phyloP scores from a whole-genome alignment of 164 flowering plant species.

The Brasenia schreberi region DNA sequence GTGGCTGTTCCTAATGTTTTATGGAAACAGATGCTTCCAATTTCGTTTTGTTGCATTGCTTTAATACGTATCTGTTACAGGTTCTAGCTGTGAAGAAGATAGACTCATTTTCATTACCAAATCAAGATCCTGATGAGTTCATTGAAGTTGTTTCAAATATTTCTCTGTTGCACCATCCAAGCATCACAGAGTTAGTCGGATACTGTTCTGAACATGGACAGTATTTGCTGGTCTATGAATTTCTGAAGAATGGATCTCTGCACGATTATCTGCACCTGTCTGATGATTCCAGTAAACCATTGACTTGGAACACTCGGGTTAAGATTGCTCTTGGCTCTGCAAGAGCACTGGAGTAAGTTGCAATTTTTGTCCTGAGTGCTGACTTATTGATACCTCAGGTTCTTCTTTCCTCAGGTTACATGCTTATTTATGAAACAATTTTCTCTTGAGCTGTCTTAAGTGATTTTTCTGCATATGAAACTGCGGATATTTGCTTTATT shows the following conservation, averaged over 20 bases:
- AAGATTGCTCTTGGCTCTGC: conserved; percentile 80
- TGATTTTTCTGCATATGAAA: too few relatives aligned
- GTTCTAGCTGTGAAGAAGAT: conserved; percentile 74
- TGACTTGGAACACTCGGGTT: conserved; percentile 70
- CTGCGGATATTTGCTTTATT: too few relatives aligned
- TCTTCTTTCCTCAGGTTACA: too few relatives aligned
- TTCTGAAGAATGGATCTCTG: conserved; percentile 51
- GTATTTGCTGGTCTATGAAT: conserved; percentile 53
- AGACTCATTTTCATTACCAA: conserved; percentile 18
- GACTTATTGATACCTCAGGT: too few relatives aligned
- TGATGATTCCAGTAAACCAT: conserved; percentile 34
- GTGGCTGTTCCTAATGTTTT: neutral
- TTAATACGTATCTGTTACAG: neutral
- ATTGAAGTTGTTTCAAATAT: conserved; percentile 39
- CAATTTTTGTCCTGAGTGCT: too few relatives aligned
- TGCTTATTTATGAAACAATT: too few relatives aligned
- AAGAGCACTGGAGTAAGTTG: conserved; percentile 74
- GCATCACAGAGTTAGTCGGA: conserved; percentile 60
- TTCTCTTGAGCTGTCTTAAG: too few relatives aligned
- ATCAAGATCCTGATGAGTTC: conserved; percentile 46
- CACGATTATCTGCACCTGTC: conserved; percentile 61
- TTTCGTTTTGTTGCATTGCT: neutral
- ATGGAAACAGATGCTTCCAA: neutral
- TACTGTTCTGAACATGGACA: conserved; percentile 86
- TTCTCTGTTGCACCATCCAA: conserved; percentile 42